A percentile compares a stretch with the other conserved stretches of the same genome.
Evolutionary conservation across 1,284 basidiomycete genomes (phyloP).

Genomic region (Hypsizygus ulmarius): DNA sequence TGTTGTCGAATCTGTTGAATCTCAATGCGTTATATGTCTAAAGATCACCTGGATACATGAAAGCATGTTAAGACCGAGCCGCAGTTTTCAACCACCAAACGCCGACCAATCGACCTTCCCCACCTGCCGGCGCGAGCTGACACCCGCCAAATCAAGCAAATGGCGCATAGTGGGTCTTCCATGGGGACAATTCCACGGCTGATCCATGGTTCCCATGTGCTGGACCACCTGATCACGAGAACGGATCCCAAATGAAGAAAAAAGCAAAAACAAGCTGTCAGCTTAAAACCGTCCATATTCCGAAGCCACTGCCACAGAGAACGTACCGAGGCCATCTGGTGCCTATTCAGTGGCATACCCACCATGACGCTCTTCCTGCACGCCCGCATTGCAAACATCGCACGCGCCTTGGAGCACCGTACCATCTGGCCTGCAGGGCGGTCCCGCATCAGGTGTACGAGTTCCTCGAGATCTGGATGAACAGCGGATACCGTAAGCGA

Average conservation of each 20-base stretch:
- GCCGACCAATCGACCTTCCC: slow-evolving; percentile 5
- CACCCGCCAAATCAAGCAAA: slow-evolving; percentile 46
- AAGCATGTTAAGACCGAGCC: too few relatives aligned
- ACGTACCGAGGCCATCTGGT: slow-evolving; percentile 79
- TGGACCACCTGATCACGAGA: slow-evolving; percentile 73
- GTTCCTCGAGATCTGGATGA: slow-evolving; percentile 86
- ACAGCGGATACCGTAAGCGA: neutral
- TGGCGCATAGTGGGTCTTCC: slow-evolving; percentile 96
- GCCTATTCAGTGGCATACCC: slow-evolving; percentile 75
- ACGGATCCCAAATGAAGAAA: slow-evolving; percentile 11
- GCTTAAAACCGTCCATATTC: neutral
- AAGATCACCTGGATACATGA: too few relatives aligned
- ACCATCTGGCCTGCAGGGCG: slow-evolving; percentile 76
- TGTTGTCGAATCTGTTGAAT: too few relatives aligned
- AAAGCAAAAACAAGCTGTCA: slow-evolving; percentile 4
- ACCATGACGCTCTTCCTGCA: slow-evolving; percentile 98
- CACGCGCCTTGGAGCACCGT: slow-evolving; percentile 87
- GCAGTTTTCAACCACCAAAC: neutral
- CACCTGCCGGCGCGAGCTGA: neutral
- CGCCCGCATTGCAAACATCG: slow-evolving; percentile 96
- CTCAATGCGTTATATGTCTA: too few relatives aligned
- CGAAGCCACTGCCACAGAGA: slow-evolving; percentile 7
- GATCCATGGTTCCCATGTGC: slow-evolving; percentile 95
- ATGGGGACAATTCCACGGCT: slow-evolving; percentile 98
- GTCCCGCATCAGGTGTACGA: slow-evolving; percentile 84